Evolutionary conservation across 352 stramenopile genomes (phyloP).

Genomic region (Phytopythium chamaehyphon): DNA sequence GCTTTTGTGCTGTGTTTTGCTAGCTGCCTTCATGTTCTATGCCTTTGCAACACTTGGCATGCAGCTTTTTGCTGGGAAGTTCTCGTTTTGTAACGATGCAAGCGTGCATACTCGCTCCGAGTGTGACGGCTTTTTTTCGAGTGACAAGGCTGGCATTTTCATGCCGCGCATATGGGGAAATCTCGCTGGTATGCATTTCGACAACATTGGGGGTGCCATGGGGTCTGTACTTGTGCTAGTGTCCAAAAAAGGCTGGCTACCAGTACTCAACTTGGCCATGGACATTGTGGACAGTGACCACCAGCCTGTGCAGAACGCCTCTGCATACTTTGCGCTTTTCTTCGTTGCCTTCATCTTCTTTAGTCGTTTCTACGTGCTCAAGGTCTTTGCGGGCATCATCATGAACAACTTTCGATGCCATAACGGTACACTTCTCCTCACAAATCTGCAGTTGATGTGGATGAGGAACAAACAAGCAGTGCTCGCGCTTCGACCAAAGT

Average conservation of each 20-base stretch:
- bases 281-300: constrained; percentile 70
- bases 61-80: constrained; percentile 79
- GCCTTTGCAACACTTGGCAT: constrained; percentile 83
- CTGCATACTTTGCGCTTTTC: constrained; percentile 76
- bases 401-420: constrained; percentile 87
- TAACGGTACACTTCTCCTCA: constrained; percentile 75
- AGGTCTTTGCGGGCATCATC: constrained; percentile 77
- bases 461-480: constrained; percentile 63
- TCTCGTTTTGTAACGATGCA: constrained; percentile 79
- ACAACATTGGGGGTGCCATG: constrained; percentile 78
- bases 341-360: constrained; percentile 82
- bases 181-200: constrained; percentile 74
- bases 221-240: constrained; percentile 74
- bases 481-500: constrained; percentile 65
- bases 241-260: constrained; percentile 84
- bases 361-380: constrained; percentile 72
- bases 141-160: constrained; percentile 37
- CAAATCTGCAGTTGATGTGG: constrained; percentile 79
- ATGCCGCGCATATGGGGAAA: constrained; percentile 79
- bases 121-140: constrained; percentile 71
- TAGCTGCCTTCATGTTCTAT: constrained; percentile 80
- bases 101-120: constrained; percentile 31
- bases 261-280: constrained; percentile 80
- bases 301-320: constrained; percentile 66
- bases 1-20: constrained; percentile 80